Evolutionary conservation across 176 grass and related monocot genomes (phyloP).

Genomic region (Metroxylon sagu): DNA sequence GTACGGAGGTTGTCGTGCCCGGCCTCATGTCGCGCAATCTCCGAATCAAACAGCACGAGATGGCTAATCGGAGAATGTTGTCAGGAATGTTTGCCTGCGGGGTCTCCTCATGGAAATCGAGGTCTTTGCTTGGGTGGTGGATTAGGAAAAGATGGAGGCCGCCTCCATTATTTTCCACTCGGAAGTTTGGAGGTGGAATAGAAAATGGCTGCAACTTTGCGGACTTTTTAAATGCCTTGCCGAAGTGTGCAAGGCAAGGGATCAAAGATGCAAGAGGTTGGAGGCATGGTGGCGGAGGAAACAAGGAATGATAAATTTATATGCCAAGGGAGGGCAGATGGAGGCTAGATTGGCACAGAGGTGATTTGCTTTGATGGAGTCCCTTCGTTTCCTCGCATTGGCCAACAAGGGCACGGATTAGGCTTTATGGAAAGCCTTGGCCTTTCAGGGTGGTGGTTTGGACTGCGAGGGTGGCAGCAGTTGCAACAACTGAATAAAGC

Average conservation of each 20-base stretch:
- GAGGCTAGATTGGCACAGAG: conserved; percentile 15
- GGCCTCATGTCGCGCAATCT: too few species aligned
- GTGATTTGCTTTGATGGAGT: conserved; percentile 15
- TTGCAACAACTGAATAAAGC: conserved; percentile 17
- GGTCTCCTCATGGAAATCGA: too few species aligned
- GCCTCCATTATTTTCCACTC: too few species aligned
- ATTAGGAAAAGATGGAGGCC: too few species aligned
- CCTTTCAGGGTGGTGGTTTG: conserved; percentile 4
- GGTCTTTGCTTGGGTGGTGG: too few species aligned
- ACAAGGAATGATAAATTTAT: conserved; percentile 20
- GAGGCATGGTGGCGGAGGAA: conserved; percentile 16
- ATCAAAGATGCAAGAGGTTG: conserved; percentile 25
- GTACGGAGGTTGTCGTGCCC: too few species aligned
- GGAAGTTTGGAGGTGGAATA: neutral
- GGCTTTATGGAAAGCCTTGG: too few species aligned
- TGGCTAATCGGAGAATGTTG: too few species aligned
- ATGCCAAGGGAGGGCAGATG: neutral
- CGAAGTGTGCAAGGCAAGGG: conserved; percentile 81
- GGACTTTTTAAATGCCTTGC: conserved; percentile 31
- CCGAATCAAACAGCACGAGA: too few species aligned
- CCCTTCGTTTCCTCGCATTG: conserved; percentile 10
- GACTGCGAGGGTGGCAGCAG: conserved; percentile 7
- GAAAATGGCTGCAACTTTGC: conserved; percentile 6
- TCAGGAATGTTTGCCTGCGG: too few species aligned
- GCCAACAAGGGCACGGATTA: conserved; percentile 13